These are phyloP conservation scores for Rhodocollybia butyracea DNA, from an alignment of 768 basidiomycete genomes.

Conservation along the genomic window DNA sequence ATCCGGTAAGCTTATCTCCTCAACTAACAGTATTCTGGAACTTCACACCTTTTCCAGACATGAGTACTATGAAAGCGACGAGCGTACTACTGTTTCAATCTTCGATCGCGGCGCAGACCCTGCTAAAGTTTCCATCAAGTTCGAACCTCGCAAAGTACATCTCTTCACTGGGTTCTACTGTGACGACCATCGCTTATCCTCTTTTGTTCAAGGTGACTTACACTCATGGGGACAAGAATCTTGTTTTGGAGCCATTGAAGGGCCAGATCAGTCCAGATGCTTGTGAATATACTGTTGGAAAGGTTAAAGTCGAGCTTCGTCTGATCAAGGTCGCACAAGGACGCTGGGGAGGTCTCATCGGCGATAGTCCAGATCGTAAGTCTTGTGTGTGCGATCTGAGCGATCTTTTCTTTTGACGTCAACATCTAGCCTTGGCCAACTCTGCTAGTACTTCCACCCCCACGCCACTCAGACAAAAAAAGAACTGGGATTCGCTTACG, in stretches of 20 bases:
- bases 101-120: slow-evolving; percentile 79
- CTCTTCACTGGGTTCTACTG: background rate
- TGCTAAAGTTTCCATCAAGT: slow-evolving; percentile 53
- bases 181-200: slow-evolving; percentile 8
- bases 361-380: slow-evolving; percentile 76
- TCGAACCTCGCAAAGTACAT: slow-evolving; percentile 62
- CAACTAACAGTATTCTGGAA: background rate
- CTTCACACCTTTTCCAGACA: slow-evolving; percentile 43
- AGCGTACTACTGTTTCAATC: slow-evolving; percentile 66
- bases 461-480: slow-evolving; percentile 40
- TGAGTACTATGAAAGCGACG: slow-evolving; percentile 88
- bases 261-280: slow-evolving; percentile 70
- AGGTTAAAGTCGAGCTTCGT: slow-evolving; percentile 85
- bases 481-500: slow-evolving; percentile 92
- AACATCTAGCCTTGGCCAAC: slow-evolving; percentile 25
- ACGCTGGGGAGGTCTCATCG: slow-evolving; percentile 73
- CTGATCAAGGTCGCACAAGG: slow-evolving; percentile 65
- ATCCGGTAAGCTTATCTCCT: background rate
- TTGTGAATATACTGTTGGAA: slow-evolving; percentile 67
- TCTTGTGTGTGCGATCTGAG: slow-evolving; percentile 10
- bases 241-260: slow-evolving; percentile 76
- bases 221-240: slow-evolving; percentile 63
- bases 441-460: slow-evolving; percentile 26
- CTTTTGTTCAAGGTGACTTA: slow-evolving; percentile 47
- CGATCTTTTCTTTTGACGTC: slow-evolving; percentile 7